Base-by-base conservation (phyloP, 1,284 basidiomycete genomes). In the Melampsora abietis-canadensis region DNA sequence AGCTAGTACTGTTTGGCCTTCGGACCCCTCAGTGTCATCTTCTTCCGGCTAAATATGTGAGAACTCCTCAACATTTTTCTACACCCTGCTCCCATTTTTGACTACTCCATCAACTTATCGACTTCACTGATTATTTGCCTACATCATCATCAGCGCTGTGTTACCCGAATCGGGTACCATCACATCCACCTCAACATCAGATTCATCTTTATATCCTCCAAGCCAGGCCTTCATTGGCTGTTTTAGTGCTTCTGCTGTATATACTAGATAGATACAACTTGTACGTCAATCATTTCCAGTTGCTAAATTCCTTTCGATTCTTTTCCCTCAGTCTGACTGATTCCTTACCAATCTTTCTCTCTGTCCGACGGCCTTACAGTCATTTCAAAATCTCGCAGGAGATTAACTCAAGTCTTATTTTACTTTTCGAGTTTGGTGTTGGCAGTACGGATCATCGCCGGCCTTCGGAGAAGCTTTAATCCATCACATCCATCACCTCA, bases 211-310 rank as follows among this genome's bases (percentile, higher is more conserved):
- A 62, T 62, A 62, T 31, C 34, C 30, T 62, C 17, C 17, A 62
- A 62, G 60, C 60, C 60, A 62, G 60, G 60, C 60, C 60, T 62
- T 62, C 60, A 37, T 62, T 62, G 60, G 60, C 60, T 62, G 17
- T 62, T 37, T 34, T 30, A 30, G 60, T 30, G 60, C 60, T 62
- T 62, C 27, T 57, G n/a, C 51, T 30, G 34, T 62, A 54, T 62
- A 30, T 24, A 62, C 19, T 62, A 62, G 34, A 62, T 30, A 31
- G 19, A 37, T 62, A 34, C 8, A 5, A 62, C 30, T 30, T 62
- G 37, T 40, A 12, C 6, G 37, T 8, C 6, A 40, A 40, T 62
- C 2, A 19, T 62, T 15, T 62, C 34, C 19, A 15, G 27, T 15
- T 19, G 1, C 30, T 34, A 37, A 30, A 30, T 30, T 30, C 14